These are phyloP conservation scores for Sphaerostilbella broomeana DNA, from an alignment of 2,329 filamentous ascomycete species.

Conservation along the genomic window DNA sequence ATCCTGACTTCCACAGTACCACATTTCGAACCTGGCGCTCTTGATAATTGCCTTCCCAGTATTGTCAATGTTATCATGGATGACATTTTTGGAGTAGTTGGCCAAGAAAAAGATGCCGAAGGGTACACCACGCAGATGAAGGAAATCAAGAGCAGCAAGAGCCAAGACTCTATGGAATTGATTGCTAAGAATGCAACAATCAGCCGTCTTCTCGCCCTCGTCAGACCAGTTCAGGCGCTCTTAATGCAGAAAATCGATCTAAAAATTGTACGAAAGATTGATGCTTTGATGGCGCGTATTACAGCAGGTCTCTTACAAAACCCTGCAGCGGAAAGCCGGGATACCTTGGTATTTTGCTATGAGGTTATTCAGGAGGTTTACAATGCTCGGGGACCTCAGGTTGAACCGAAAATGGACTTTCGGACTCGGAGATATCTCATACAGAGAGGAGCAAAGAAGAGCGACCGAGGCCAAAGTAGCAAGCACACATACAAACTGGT, in stretches of 20 bases:
- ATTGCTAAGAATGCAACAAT: slow-evolving; percentile 78
- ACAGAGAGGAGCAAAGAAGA: slow-evolving; percentile 71
- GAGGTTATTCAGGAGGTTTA: slow-evolving; percentile 88
- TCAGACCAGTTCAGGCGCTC: slow-evolving; percentile 71
- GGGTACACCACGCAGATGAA: slow-evolving; percentile 95
- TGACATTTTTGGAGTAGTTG: slow-evolving; percentile 87
- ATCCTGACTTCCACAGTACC: slow-evolving; percentile 73
- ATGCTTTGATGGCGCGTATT: slow-evolving; percentile 78
- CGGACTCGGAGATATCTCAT: slow-evolving; percentile 69
- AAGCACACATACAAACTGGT: slow-evolving; percentile 83
- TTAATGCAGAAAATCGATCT: slow-evolving; percentile 78
- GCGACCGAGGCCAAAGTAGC: slow-evolving; percentile 63
- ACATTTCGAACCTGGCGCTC: slow-evolving; percentile 68
- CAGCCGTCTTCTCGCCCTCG: slow-evolving; percentile 62
- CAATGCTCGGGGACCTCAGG: slow-evolving; percentile 49
- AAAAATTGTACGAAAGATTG: slow-evolving; percentile 80
- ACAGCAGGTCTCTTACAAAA: slow-evolving; percentile 80
- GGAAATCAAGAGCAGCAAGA: slow-evolving; percentile 97
- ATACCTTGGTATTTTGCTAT: slow-evolving; percentile 90
- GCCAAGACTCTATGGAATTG: slow-evolving; percentile 94
- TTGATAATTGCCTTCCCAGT: slow-evolving; percentile 78
- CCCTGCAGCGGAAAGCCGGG: slow-evolving; percentile 65
- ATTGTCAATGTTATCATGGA: slow-evolving; percentile 89
- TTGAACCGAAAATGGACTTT: slow-evolving; percentile 51
- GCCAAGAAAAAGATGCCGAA: slow-evolving; percentile 94